A percentile compares a stretch with the other conserved stretches of the same genome.
Conservation (phyloP, 2,329 filamentous ascomycete species). For the Epichloe sp. region DNA sequence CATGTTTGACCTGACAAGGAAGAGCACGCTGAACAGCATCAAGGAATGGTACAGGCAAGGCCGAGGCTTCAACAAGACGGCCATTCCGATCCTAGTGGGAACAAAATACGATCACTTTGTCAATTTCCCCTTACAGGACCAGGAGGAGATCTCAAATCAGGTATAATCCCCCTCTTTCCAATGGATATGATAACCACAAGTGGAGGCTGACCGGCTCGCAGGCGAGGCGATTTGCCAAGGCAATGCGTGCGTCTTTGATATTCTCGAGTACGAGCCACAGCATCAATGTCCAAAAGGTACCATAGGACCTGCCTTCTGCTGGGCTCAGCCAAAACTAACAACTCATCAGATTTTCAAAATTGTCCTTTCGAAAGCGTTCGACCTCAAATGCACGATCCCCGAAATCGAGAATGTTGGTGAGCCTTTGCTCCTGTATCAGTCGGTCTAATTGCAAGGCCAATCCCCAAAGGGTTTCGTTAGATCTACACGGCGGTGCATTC, state of each 20-base stretch:
- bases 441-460: slow-evolving; percentile 21
- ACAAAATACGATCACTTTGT: slow-evolving; percentile 99
- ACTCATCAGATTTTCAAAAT: slow-evolving; percentile 88
- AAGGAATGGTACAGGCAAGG: slow-evolving; percentile 99
- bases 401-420: slow-evolving; percentile 98
- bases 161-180: slow-evolving; percentile 29
- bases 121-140: slow-evolving; percentile 93
- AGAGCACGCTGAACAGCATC: slow-evolving; percentile 97
- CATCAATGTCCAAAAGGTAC: slow-evolving; percentile 96
- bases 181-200: background rate
- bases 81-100: slow-evolving; percentile 93
- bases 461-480: background rate
- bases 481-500: background rate
- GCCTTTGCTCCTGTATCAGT: slow-evolving; percentile 82
- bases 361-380: slow-evolving; percentile 94
- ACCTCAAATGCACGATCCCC: slow-evolving; percentile 96
- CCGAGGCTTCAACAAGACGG: slow-evolving; percentile 97
- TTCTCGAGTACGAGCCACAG: slow-evolving; percentile 98
- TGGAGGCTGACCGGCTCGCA: slow-evolving; percentile 21
- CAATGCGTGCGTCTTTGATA: slow-evolving; percentile 94
- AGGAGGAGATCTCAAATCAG: slow-evolving; percentile 97
- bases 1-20: slow-evolving; percentile 98
- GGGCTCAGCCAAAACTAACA: background rate
- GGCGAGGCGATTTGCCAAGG: slow-evolving; percentile 92
- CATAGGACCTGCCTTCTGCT: background rate